Evolutionary conservation across 2,329 filamentous ascomycete species (phyloP), one percentile per base, ranked within the genome.

Genomic region (Pyrenophora tritici-repentis): DNA sequence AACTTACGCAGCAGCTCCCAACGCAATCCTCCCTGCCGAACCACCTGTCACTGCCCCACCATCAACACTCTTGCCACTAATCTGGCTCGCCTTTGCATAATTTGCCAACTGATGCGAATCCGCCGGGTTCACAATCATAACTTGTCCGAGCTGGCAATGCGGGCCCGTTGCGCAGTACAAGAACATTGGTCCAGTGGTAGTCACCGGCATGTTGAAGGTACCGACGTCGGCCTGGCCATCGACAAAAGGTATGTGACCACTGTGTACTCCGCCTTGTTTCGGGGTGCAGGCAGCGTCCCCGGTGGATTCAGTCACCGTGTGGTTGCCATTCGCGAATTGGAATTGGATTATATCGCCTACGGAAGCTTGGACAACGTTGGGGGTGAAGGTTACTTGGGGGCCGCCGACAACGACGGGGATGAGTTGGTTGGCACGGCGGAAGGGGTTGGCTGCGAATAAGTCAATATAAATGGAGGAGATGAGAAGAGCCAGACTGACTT

Each of bases 331-430:
- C 42, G 53, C 60, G 53, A 71, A 71, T 17, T 70, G 62, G 52
- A 68, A 70, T 43, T 68, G 67, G 6, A 70, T 44, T 5, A 70
- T 58, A 43, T 70, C 67, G 33, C 67, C 66, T 3, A 68, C 60
- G 1, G 65, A 62, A 3, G 67, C 67, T 20, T 47, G 53, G 32
- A 70, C 40, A 7, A 55, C 53, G 54, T 71, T 68, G 16, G 68
- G 68, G 5, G 62, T 52, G 41, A 69, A 71, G 0, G 61, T 67
- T 29, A 64, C 61, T 49, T 71, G 67, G 0, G 60, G 61, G 1
- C 67, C 67, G 4, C 67, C 67, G 10, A 71, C 67, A 6, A 71
- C 58, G 2, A 71, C 65, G 10, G 67, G 63, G 24, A 70, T 66
- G 20, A 66, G 55, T 38, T 64, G 55, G 41, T 55, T 61, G 14